Conservation (phyloP, 768 basidiomycete genomes). For the Chalciporus chontae region DNA sequence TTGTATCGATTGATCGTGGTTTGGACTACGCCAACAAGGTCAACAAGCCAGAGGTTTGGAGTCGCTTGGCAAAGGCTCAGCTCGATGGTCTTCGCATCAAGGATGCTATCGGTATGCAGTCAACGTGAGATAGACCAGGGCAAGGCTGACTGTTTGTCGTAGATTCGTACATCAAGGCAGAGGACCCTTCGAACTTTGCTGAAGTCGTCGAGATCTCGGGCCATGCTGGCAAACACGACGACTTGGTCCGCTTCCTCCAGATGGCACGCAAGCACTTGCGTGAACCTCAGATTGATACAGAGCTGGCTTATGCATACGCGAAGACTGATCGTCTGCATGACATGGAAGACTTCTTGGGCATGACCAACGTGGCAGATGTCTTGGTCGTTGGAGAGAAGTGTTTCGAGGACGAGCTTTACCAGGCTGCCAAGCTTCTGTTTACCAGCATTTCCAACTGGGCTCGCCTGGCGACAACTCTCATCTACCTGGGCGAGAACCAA, state of each 20-base stretch:
- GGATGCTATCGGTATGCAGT: constrained; percentile 81
- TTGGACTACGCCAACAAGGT: constrained; percentile 95
- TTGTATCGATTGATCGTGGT: constrained; percentile 96
- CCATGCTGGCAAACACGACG: constrained; percentile 88
- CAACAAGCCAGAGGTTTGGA: constrained; percentile 96
- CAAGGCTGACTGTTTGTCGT: constrained; percentile 5
- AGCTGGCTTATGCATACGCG: constrained; percentile 96
- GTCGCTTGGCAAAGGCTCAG: constrained; percentile 96
- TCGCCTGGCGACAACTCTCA: constrained; percentile 93
- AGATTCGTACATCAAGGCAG: constrained; percentile 98
- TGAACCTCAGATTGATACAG: constrained; percentile 97
- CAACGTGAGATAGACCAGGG: background rate
- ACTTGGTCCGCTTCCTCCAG: constrained; percentile 94
- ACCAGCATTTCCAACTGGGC: constrained; percentile 99
- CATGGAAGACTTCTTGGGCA: constrained; percentile 98
- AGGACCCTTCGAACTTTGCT: constrained; percentile 88
- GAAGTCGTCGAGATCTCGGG: constrained; percentile 97
- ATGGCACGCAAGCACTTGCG: constrained; percentile 98
- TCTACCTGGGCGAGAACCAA: constrained; percentile 98
- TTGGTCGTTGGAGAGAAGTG: constrained; percentile 98
- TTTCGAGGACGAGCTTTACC: constrained; percentile 97
- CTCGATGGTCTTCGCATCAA: constrained; percentile 97
- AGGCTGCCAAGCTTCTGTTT: constrained; percentile 94
- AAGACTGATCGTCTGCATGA: constrained; percentile 97
- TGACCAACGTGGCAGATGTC: constrained; percentile 98